Percentiles rank a stretch among this genome's conserved stretches.
phyloP scores from a whole-genome alignment of 164 flowering plant genomes.

The Nymphaea thermarum region DNA sequence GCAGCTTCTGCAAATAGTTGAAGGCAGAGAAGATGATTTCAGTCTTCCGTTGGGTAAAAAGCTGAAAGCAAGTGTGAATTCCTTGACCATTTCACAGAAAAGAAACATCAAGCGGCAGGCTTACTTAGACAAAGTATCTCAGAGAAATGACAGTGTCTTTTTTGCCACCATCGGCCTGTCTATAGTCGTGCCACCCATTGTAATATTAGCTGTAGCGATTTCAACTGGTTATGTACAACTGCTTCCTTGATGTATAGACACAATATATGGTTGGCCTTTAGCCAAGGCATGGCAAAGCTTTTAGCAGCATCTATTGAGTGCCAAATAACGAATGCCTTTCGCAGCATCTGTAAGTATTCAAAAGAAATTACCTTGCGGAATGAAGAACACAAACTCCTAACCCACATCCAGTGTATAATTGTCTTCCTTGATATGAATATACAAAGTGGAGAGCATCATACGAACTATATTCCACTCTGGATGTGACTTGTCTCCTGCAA shows the following conservation, averaged over 20 bases:
- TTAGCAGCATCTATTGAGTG: too few species aligned
- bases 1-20: constrained; percentile 52
- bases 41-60: constrained; percentile 69
- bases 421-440: constrained; percentile 1
- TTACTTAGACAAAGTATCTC: constrained; percentile 71
- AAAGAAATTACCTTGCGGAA: too few species aligned
- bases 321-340: too few species aligned
- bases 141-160: constrained; percentile 75
- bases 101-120: constrained; percentile 85
- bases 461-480: not conserved
- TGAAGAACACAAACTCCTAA: too few species aligned
- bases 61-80: constrained; percentile 46
- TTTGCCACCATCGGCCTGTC: constrained; percentile 82
- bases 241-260: constrained; percentile 37
- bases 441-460: not conserved
- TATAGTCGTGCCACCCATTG: constrained; percentile 66
- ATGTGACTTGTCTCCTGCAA: not conserved
- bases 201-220: constrained; percentile 73
- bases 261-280: too few species aligned
- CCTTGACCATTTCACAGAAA: constrained; percentile 78
- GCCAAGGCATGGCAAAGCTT: too few species aligned
- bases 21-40: constrained; percentile 57
- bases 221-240: constrained; percentile 83
- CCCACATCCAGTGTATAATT: not conserved
- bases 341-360: too few species aligned